Conservation (phyloP, 257 asterid genomes). For the Coffea canephora region DNA sequence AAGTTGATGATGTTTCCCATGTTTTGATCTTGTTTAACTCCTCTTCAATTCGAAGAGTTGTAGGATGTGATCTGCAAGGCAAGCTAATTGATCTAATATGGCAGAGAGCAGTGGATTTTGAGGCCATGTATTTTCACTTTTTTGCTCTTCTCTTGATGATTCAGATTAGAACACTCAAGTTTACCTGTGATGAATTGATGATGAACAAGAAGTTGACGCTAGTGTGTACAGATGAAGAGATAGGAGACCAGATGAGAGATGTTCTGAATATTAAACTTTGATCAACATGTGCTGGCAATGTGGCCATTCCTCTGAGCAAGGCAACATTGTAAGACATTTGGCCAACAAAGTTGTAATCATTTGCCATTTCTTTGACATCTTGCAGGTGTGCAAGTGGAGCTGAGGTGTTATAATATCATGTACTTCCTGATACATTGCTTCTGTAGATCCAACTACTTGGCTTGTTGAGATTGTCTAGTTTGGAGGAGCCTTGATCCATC, state of each 20-base stretch:
- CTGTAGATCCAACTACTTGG: constrained; percentile 18
- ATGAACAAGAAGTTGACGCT: neutral
- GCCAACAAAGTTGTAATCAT: constrained; percentile 19
- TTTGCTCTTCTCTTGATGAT: no score
- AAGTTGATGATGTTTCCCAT: constrained; percentile 10
- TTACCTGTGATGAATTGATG: neutral
- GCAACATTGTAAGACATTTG: neutral
- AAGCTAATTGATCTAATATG: constrained; percentile 32
- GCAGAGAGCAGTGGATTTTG: no score
- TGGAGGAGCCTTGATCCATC: constrained; percentile 23
- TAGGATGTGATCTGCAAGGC: constrained; percentile 39
- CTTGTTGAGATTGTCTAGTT: constrained; percentile 14
- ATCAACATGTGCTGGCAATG: constrained; percentile 25
- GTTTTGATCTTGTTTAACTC: constrained; percentile 22
- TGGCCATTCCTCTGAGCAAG: neutral
- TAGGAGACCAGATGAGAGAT: constrained; percentile 22
- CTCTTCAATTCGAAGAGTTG: constrained; percentile 27
- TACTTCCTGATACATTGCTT: constrained; percentile 12
- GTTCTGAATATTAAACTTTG: constrained; percentile 2
- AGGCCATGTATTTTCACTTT: no score
- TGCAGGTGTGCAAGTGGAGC: neutral
- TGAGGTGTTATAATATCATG: neutral
- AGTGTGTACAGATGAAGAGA: constrained; percentile 8
- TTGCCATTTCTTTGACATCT: neutral
- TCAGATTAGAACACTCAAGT: neutral